A percentile compares a stretch with the other conserved stretches of the same genome.
These are phyloP conservation scores for Bolboschoenoplectus hybrid DNA, from an alignment of 202 grass and related monocot species.

Conservation along the genomic window DNA sequence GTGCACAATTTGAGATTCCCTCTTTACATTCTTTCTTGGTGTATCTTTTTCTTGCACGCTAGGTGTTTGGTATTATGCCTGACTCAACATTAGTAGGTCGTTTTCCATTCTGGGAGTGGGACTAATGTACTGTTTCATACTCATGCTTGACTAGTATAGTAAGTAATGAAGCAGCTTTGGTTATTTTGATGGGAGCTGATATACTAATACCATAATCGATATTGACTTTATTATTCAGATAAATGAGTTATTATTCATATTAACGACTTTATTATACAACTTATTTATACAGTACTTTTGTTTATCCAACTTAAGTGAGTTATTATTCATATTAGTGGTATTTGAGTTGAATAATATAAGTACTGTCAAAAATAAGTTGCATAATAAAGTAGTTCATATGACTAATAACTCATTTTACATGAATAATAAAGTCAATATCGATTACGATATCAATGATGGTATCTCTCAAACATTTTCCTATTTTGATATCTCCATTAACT, in stretches of 20 bases:
- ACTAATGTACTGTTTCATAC: constrained; percentile 4
- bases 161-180: background rate
- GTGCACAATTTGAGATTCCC: background rate
- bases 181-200: background rate
- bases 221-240: too few relatives aligned
- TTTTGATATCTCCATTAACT: background rate
- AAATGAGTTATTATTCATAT: too few relatives aligned
- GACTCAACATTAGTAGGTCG: background rate
- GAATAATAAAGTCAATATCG: too few relatives aligned
- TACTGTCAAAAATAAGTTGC: too few relatives aligned
- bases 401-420: too few relatives aligned
- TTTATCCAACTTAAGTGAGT: too few relatives aligned
- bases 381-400: too few relatives aligned
- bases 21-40: background rate
- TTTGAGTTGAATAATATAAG: too few relatives aligned
- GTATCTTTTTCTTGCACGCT: constrained; percentile 20
- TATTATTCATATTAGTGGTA: too few relatives aligned
- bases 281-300: too few relatives aligned
- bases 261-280: too few relatives aligned
- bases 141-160: background rate
- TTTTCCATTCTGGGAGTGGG: background rate
- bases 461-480: background rate
- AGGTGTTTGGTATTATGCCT: constrained; percentile 2
- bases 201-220: too few relatives aligned
- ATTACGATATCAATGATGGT: background rate